Base-by-base conservation (phyloP, 345 rosid genomes). In the Lumnitzera littorea region DNA sequence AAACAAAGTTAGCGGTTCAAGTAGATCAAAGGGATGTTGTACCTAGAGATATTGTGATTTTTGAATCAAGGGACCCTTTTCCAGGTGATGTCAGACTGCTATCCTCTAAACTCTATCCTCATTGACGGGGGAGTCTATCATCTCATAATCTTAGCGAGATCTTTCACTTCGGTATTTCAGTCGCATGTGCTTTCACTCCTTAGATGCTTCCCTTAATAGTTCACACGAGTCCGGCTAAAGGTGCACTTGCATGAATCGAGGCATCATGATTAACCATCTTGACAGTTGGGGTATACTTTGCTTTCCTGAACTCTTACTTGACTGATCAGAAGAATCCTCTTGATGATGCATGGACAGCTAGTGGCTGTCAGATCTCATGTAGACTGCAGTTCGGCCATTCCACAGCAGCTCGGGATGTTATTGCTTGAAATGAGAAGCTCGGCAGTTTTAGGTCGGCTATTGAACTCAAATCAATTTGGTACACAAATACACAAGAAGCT, bases 141-240 rank as follows among this genome's bases (percentile, higher is more conserved):
- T 77, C 84, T 36, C 11, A 51, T 20, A 1, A 46, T 53, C 49
- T 71, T 68, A 79, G 80, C 50, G 83, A 75, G 50, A 82, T 86
- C 61, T 15, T 77, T 56, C 73, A 82, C 66, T 85, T 85, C 12
- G 88, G 84, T 29, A 73, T 77, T 51, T 85, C 91, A 0, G 88
- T 85, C 51, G 88, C 88, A 1, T 82, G 88, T 55, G 89, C 87
- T 0, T 83, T 86, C 16, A 86, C 92, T 47, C 92, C 92, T 53
- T 85, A 86, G 63, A 86, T 86, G 89, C 88, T 86, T 72, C 92
- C 89, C 53, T 83, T 86, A 46, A 76, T 86, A 46, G 84, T 77
- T 27, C 81, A 83, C 73, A 81, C 85, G 31, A 78, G 89, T 56
- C 92, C 83, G 41, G 92, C 89, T 2, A 83, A 83, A 74, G 92